Evolutionary conservation across 257 asterid species (phyloP).

Genomic region (Petrea volubilis): DNA sequence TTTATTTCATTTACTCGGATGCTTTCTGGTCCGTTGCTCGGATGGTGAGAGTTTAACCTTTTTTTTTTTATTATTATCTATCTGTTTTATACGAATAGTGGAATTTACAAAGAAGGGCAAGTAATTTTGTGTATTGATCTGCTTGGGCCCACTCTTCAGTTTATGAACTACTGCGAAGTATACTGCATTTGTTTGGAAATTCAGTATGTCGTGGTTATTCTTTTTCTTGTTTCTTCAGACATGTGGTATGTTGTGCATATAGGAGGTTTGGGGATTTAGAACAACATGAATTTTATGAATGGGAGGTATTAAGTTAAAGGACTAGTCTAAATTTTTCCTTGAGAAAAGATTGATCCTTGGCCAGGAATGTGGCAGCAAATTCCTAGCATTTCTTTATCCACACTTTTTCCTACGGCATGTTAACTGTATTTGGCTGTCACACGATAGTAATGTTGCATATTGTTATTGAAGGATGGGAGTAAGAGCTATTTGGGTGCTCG

Average conservation of each 20-base stretch:
- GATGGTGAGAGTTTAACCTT: constrained; percentile 53
- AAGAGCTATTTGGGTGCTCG: neutral
- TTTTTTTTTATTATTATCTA: neutral
- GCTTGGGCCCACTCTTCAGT: neutral
- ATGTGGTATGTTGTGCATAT: neutral
- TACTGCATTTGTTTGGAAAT: neutral
- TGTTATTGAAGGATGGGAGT: neutral
- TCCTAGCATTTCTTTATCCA: neutral
- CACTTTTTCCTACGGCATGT: neutral
- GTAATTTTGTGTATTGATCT: constrained; percentile 10
- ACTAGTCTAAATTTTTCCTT: neutral
- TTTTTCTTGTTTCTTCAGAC: neutral
- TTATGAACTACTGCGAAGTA: constrained; percentile 1
- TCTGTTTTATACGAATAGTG: neutral
- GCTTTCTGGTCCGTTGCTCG: constrained; percentile 89
- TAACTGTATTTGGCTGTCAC: neutral
- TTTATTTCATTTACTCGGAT: constrained; percentile 71
- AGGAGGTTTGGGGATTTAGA: neutral
- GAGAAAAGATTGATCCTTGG: neutral
- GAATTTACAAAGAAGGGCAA: constrained; percentile 7
- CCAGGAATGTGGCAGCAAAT: neutral
- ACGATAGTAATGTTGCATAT: neutral
- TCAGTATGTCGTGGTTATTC: neutral
- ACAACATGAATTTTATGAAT: neutral
- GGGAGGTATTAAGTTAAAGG: neutral